Evolutionary conservation across 1,284 basidiomycete genomes (phyloP).

Genomic region (Cutaneotrichosporon dermatis): DNA sequence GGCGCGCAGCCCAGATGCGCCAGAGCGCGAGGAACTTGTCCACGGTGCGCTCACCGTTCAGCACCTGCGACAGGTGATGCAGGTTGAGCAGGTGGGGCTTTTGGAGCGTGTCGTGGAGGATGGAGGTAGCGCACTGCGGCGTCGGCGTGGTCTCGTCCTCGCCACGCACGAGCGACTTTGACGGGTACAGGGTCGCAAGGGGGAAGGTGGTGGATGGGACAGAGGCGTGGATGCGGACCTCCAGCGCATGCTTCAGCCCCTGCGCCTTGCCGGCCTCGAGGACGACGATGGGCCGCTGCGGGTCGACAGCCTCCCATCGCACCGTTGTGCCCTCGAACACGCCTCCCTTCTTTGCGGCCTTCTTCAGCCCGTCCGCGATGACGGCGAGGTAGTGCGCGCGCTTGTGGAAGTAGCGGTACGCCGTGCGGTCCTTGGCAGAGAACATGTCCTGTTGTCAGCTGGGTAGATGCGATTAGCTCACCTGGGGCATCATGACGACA

Average conservation of each 20-base stretch:
- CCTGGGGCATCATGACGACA: slow-evolving; percentile 79
- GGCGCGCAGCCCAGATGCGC: slow-evolving; percentile 83
- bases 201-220: slow-evolving; percentile 61
- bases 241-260: slow-evolving; percentile 64
- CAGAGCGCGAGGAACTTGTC: slow-evolving; percentile 72
- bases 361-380: slow-evolving; percentile 62
- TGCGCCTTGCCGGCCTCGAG: slow-evolving; percentile 32
- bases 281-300: slow-evolving; percentile 29
- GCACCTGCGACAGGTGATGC: slow-evolving; percentile 61
- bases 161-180: slow-evolving; percentile 63
- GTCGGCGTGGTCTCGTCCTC: slow-evolving; percentile 20
- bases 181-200: slow-evolving; percentile 65
- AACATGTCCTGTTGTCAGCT: slow-evolving; percentile 55
- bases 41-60: slow-evolving; percentile 57
- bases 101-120: slow-evolving; percentile 65
- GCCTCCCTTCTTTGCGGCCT: slow-evolving; percentile 55
- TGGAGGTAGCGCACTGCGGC: slow-evolving; percentile 72
- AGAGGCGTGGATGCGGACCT: slow-evolving; percentile 69
- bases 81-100: slow-evolving; percentile 65
- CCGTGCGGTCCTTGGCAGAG: slow-evolving; percentile 91
- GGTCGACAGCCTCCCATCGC: slow-evolving; percentile 63
- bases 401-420: slow-evolving; percentile 89
- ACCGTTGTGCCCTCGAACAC: slow-evolving; percentile 60
- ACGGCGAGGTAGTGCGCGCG: slow-evolving; percentile 83
- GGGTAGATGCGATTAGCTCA: slow-evolving; percentile 48